Evolutionary conservation across 108 stramenopile genomes (phyloP), one percentile per base, ranked within the genome.

Genomic region (Cyclotella cryptica): DNA sequence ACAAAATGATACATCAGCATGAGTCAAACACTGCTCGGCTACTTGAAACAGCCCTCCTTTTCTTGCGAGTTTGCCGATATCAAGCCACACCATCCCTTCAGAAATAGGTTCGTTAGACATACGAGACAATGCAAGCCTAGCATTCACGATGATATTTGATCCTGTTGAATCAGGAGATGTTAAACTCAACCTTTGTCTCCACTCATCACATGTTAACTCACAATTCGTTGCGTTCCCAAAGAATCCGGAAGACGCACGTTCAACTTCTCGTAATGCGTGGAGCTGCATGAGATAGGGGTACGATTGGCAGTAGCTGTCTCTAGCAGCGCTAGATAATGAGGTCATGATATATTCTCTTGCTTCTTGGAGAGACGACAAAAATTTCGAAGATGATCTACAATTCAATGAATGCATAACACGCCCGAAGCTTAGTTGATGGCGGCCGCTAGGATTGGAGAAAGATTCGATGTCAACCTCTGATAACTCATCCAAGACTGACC

Each of bases 191-290:
- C 86, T 79, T 75, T 84, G 60, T 74, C 69, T 64, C 81, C 85
- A 71, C 51, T 88, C 71, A 62, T 66, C 71, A 3, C 88, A 83
- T 4, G 80, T 66, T n/a, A 86, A 64, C 19, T 87, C 77, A 71
- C 27, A 29, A 13, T 79, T 58, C 19, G 45, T 60, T 71, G 45
- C 28, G 24, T 74, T 61, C 13, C 49, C 63, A 19, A 72, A 69
- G 27, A 72, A 72, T 10, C 66, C 67, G 42, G 53, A 59, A 27
- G 60, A 68, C 41, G 80, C 78, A 46, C 87, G 85, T 73, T 95
- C 94, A 22, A 97, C 71, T 47, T 97, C 96, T 52, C 88, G 80
- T 10, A 97, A 65, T 47, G 80, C 85, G 28, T 94, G 94, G 28
- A 97, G 71, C 55, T 78, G 75, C 21, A 92, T 67, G 8, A 97